Conservation (phyloP, 139 green algal genomes). For the Volvox reticuliferus region DNA sequence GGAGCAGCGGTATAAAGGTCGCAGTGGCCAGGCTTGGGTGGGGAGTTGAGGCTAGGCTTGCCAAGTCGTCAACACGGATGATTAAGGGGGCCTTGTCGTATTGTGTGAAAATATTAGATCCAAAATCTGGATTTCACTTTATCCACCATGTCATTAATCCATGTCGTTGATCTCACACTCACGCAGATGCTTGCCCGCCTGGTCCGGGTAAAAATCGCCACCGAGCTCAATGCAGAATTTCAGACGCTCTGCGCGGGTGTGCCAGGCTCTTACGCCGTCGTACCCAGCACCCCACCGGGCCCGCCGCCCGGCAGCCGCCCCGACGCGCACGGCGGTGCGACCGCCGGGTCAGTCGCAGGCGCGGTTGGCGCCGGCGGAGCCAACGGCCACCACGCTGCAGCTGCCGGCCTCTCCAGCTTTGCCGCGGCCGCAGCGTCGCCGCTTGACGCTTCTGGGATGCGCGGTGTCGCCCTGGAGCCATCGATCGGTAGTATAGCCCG, state of each 20-base stretch:
- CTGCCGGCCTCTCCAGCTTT: not conserved
- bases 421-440: not conserved
- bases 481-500: not conserved
- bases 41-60: too few species aligned
- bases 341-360: not conserved
- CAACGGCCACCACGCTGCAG: not conserved
- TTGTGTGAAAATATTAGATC: too few species aligned
- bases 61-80: too few species aligned
- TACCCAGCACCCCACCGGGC: not conserved
- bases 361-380: not conserved
- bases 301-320: not conserved
- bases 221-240: not conserved
- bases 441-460: not conserved
- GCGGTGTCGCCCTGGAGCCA: not conserved
- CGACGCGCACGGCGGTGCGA: not conserved
- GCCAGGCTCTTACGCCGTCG: conserved; percentile 25
- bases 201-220: conserved; percentile 5
- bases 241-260: conserved; percentile 26
- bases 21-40: too few species aligned
- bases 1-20: too few species aligned
- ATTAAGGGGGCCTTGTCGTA: too few species aligned
- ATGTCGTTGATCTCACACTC: too few species aligned
- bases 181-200: conserved; percentile 10
- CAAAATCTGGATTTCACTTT: too few species aligned
- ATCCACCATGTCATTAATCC: too few species aligned